Percentiles rank a stretch among this genome's conserved stretches.
Evolutionary conservation across 768 basidiomycete genomes (phyloP).

Genomic region (Boletus edulis): DNA sequence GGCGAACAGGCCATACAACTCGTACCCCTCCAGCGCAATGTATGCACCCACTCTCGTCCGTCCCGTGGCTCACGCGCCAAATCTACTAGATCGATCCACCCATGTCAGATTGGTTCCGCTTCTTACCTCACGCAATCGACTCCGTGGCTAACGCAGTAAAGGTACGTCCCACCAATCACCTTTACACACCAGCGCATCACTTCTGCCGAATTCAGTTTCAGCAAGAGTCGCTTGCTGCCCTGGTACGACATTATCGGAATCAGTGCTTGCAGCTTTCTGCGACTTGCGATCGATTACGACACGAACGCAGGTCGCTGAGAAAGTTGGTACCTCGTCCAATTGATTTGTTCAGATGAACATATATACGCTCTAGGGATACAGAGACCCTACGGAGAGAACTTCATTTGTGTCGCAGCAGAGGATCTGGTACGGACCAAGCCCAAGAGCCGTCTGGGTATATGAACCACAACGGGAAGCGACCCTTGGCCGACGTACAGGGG

Average conservation of each 20-base stretch:
- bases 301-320: slow-evolving; percentile 47
- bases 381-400: slow-evolving; percentile 51
- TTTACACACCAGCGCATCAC: not conserved
- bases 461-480: slow-evolving; percentile 68
- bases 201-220: slow-evolving; percentile 57
- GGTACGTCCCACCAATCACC: slow-evolving; percentile 35
- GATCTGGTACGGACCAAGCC: slow-evolving; percentile 25
- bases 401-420: slow-evolving; percentile 40
- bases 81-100: slow-evolving; percentile 68
- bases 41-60: slow-evolving; percentile 29
- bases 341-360: slow-evolving; percentile 3
- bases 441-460: slow-evolving; percentile 35
- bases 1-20: slow-evolving; percentile 62
- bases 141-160: slow-evolving; percentile 63
- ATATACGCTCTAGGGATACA: slow-evolving; percentile 39
- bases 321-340: slow-evolving; percentile 39
- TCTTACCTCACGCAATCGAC: slow-evolving; percentile 61
- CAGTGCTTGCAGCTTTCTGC: slow-evolving; percentile 48
- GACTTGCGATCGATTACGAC: slow-evolving; percentile 32
- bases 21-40: slow-evolving; percentile 71
- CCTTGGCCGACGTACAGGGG: slow-evolving; percentile 46
- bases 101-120: slow-evolving; percentile 80
- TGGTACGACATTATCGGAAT: slow-evolving; percentile 61
- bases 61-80: not conserved
- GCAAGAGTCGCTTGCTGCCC: slow-evolving; percentile 67